Evolutionary conservation across 192 early-diverging fungal species (phyloP).

Genomic region (Mortierella antarctica): DNA sequence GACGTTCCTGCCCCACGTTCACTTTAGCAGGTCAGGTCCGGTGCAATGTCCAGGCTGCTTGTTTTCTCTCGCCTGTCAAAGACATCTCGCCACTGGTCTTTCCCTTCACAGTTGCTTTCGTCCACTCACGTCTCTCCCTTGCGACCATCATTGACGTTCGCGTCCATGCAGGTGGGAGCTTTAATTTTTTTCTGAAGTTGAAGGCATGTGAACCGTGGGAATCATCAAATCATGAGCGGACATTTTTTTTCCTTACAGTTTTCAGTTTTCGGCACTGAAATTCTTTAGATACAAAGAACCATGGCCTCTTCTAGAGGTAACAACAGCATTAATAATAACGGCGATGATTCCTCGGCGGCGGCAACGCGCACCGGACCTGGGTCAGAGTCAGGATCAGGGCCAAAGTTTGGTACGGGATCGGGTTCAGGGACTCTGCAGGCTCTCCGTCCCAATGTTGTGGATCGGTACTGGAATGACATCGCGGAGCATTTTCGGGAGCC

Average conservation of each 20-base stretch:
- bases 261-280: not conserved
- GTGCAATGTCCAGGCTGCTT: no score
- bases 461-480: slow-evolving; percentile 58
- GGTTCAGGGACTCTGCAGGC: slow-evolving; percentile 22
- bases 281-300: not conserved
- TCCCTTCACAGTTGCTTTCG: no score
- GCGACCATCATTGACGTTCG: no score
- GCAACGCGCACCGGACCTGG: not conserved
- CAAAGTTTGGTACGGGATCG: not conserved
- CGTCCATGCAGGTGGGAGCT: no score
- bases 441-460: slow-evolving; percentile 34
- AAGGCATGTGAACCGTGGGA: no score
- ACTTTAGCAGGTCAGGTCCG: no score
- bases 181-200: no score
- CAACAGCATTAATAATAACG: slow-evolving; percentile 2
- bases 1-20: no score
- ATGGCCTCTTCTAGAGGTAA: slow-evolving; percentile 4
- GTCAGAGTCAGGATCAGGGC: not conserved
- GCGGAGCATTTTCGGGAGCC: slow-evolving; percentile 57
- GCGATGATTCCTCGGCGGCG: not conserved
- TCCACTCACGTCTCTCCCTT: no score
- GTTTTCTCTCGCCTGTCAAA: no score
- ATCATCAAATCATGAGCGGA: no score
- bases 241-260: not conserved
- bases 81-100: no score